Conservation (phyloP, 78 protist genomes). For the Andalucia godoyi region DNA sequence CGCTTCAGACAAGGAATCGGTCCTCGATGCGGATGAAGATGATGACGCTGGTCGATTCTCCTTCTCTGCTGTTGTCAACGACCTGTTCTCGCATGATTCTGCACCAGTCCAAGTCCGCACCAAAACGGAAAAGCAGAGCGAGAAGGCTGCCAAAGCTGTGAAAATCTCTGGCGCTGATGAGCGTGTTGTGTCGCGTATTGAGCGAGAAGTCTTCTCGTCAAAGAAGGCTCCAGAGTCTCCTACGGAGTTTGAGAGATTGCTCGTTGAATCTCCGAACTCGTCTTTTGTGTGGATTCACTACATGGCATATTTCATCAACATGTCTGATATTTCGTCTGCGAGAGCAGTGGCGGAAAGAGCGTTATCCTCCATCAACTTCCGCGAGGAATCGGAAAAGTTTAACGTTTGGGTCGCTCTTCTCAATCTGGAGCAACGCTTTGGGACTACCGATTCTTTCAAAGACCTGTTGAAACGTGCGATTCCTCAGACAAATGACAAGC, state of each 20-base stretch:
- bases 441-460: slow-evolving; percentile 35
- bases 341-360: slow-evolving; percentile 77
- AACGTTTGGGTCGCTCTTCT: slow-evolving; percentile 85
- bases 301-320: slow-evolving; percentile 60
- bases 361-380: slow-evolving; percentile 40
- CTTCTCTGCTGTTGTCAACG: no score
- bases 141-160: no score
- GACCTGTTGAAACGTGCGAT: slow-evolving; percentile 49
- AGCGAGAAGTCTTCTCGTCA: no score
- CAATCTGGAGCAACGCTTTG: slow-evolving; percentile 78
- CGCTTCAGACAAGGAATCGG: no score
- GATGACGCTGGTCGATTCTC: no score
- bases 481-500: slow-evolving; percentile 34
- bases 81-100: no score
- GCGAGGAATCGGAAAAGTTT: slow-evolving; percentile 51
- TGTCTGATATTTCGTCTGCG: slow-evolving; percentile 70
- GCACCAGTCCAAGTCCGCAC: no score
- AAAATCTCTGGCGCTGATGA: no score
- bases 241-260: slow-evolving; percentile 84
- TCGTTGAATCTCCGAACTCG: slow-evolving; percentile 67
- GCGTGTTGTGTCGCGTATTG: no score
- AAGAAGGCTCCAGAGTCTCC: no score
- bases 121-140: no score
- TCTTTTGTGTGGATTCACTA: slow-evolving; percentile 77
- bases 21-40: no score